Evolutionary conservation across 352 stramenopile species (phyloP).

Genomic region (Phytophthora hybrid): DNA sequence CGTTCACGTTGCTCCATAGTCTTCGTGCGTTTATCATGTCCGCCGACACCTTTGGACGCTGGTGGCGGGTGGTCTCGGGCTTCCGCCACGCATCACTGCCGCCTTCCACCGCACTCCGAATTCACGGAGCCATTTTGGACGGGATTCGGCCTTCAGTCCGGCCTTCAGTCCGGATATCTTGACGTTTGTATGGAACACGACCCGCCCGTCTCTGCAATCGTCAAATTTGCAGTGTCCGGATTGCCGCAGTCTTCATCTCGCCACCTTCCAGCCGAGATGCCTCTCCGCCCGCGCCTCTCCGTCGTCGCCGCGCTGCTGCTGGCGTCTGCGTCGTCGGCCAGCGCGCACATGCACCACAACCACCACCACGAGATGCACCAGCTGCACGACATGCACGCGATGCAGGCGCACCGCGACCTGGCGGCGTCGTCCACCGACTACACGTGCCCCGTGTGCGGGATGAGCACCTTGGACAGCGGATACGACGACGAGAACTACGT

Average conservation of each 20-base stretch:
- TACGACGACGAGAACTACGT: constrained; percentile 80
- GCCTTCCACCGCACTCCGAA: too few species aligned
- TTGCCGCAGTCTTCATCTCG: constrained; percentile 29
- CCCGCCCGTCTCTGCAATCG: constrained; percentile 20
- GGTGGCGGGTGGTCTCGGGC: too few species aligned
- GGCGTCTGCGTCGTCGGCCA: constrained; percentile 17
- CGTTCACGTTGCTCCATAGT: too few species aligned
- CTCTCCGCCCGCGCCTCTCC: constrained; percentile 10
- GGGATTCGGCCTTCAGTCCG: not conserved
- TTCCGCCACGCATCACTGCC: too few species aligned
- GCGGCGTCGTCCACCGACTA: constrained; percentile 56
- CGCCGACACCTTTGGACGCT: too few species aligned
- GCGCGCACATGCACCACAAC: constrained; percentile 36
- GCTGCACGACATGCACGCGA: constrained; percentile 43
- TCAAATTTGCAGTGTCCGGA: constrained; percentile 11
- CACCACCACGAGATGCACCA: constrained; percentile 48
- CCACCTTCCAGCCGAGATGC: constrained; percentile 22
- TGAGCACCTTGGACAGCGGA: constrained; percentile 59
- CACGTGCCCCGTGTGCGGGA: constrained; percentile 79
- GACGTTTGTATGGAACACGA: constrained; percentile 13
- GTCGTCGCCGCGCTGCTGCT: constrained; percentile 25
- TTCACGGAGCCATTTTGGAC: too few species aligned
- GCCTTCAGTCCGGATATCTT: constrained; percentile 1
- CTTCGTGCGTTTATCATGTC: too few species aligned
- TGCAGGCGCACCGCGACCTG: constrained; percentile 37